Evolutionary conservation across 2,329 filamentous ascomycete genomes (phyloP).

Genomic region (Curvularia lunata): DNA sequence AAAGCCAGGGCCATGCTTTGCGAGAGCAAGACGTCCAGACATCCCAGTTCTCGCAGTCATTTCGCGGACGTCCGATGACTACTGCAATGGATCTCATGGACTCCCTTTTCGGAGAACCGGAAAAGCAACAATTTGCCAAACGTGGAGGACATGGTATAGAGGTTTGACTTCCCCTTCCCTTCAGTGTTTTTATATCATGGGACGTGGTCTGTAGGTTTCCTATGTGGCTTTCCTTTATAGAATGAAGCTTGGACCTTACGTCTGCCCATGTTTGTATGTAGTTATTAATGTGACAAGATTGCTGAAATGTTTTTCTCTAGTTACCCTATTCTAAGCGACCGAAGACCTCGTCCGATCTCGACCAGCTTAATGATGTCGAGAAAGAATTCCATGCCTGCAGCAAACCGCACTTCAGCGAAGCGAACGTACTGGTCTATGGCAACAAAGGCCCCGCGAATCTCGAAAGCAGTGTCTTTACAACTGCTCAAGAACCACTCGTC

Average conservation of each 20-base stretch:
- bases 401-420: slow-evolving; percentile 80
- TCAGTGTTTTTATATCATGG: slow-evolving; percentile 33
- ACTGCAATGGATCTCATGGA: slow-evolving; percentile 97
- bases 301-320: slow-evolving; percentile 61
- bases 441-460: slow-evolving; percentile 52
- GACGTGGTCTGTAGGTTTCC: slow-evolving; percentile 52
- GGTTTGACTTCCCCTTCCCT: slow-evolving; percentile 73
- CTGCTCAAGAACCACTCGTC: slow-evolving; percentile 64
- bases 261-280: slow-evolving; percentile 54
- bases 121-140: slow-evolving; percentile 59
- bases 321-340: slow-evolving; percentile 84
- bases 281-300: slow-evolving; percentile 50
- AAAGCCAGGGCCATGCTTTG: slow-evolving; percentile 66
- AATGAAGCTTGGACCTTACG: slow-evolving; percentile 39
- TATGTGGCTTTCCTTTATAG: slow-evolving; percentile 42
- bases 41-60: slow-evolving; percentile 42
- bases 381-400: slow-evolving; percentile 73
- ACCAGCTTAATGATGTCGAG: slow-evolving; percentile 68
- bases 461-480: slow-evolving; percentile 59
- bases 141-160: slow-evolving; percentile 73
- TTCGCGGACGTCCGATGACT: slow-evolving; percentile 67
- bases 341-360: slow-evolving; percentile 69
- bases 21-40: slow-evolving; percentile 53
- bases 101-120: slow-evolving; percentile 76
- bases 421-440: slow-evolving; percentile 73